Evolutionary conservation across 805 yeast species (phyloP).

Genomic region (Starmerella geochares): DNA sequence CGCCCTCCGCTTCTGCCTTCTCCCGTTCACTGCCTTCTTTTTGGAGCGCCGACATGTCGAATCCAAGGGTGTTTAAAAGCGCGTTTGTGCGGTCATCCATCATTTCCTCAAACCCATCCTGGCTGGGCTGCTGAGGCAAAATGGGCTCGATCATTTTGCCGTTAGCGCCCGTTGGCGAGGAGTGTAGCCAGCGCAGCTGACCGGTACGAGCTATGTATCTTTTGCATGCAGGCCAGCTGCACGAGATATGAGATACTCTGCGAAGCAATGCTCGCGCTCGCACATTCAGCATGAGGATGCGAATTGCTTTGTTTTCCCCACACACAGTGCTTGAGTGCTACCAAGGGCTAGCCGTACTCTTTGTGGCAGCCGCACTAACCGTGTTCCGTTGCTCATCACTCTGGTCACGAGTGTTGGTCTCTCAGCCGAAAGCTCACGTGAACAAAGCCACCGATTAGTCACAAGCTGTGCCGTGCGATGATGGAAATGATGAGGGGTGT

Average conservation of each 20-base stretch:
- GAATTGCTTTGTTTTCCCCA: background rate
- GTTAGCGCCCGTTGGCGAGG: background rate
- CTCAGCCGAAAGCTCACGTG: too few species aligned
- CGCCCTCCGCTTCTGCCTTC: background rate
- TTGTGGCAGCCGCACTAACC: background rate
- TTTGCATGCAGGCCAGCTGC: background rate
- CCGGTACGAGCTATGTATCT: background rate
- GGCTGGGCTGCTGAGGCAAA: conserved; percentile 8
- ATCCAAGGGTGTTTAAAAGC: conserved; percentile 13
- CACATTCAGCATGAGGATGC: background rate
- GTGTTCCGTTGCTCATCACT: background rate
- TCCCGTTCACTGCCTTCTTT: background rate
- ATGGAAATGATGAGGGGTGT: too few species aligned
- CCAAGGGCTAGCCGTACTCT: too few species aligned
- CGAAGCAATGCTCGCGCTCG: background rate
- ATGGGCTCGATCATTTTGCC: conserved; percentile 12
- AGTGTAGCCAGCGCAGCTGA: background rate
- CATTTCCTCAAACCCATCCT: conserved; percentile 22
- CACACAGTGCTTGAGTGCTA: background rate
- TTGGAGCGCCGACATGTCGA: conserved; percentile 4
- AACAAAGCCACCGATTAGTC: too few species aligned
- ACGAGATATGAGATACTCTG: background rate
- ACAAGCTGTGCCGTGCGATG: too few species aligned
- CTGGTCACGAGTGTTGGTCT: too few species aligned
- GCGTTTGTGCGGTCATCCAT: conserved; percentile 24